These are phyloP conservation scores for Aaosphaeria arxii DNA, from an alignment of 2,329 filamentous ascomycete species.

Conservation along the genomic window DNA sequence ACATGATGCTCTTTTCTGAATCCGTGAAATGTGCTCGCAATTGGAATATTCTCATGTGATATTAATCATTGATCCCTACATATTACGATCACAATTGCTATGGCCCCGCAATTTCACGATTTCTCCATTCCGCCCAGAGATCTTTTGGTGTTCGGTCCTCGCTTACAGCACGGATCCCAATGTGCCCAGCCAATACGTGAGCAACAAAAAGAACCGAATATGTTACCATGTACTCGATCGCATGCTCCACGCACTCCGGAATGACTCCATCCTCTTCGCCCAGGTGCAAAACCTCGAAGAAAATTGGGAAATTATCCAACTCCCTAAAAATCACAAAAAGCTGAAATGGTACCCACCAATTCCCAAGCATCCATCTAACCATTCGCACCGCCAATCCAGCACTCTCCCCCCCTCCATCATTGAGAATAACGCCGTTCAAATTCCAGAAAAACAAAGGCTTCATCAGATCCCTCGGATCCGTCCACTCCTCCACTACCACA, in stretches of 20 bases:
- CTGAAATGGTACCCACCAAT: conserved; percentile 17
- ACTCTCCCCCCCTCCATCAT: too few relatives aligned
- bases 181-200: conserved; percentile 2
- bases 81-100: neutral
- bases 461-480: conserved; percentile 43
- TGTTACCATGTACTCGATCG: conserved; percentile 5
- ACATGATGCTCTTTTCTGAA: too few relatives aligned
- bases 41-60: too few relatives aligned
- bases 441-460: conserved; percentile 53
- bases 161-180: conserved; percentile 8
- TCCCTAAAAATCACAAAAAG: conserved; percentile 25
- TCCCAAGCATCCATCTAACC: conserved; percentile 4
- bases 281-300: conserved; percentile 7
- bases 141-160: conserved; percentile 9
- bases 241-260: neutral
- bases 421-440: conserved; percentile 38
- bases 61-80: neutral
- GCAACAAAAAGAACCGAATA: conserved; percentile 2
- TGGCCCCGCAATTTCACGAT: neutral
- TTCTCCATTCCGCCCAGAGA: conserved; percentile 8
- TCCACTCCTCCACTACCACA: conserved; percentile 48
- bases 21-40: too few relatives aligned
- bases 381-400: neutral
- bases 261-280: neutral
- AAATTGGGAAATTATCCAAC: conserved; percentile 32